Evolutionary conservation across 2,329 filamentous ascomycete genomes (phyloP).

Genomic region (Colletotrichum paranaense): DNA sequence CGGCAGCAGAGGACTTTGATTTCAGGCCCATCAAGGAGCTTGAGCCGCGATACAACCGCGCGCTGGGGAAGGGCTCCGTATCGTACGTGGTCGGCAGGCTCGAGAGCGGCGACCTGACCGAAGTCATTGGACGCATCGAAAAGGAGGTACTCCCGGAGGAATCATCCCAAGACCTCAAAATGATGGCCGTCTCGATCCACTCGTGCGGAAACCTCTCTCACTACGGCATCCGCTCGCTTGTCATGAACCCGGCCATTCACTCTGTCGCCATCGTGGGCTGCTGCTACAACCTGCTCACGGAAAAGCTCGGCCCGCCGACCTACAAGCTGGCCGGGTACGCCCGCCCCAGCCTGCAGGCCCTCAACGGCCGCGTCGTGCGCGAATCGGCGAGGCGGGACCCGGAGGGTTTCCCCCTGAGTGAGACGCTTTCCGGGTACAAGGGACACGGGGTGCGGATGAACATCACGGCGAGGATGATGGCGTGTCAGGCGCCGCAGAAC

Average conservation of each 20-base stretch:
- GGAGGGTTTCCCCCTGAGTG: slow-evolving; percentile 94
- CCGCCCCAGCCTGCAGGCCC: slow-evolving; percentile 73
- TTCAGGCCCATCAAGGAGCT: slow-evolving; percentile 63
- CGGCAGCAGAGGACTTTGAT: slow-evolving; percentile 43
- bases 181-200: slow-evolving; percentile 95
- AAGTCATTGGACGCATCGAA: slow-evolving; percentile 73
- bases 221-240: slow-evolving; percentile 87
- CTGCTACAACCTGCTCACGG: slow-evolving; percentile 97
- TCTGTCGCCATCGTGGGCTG: slow-evolving; percentile 97
- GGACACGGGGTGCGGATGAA: slow-evolving; percentile 82
- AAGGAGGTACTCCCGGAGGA: slow-evolving; percentile 48
- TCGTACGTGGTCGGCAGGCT: slow-evolving; percentile 83
- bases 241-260: slow-evolving; percentile 84
- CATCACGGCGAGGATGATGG: slow-evolving; percentile 98
- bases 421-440: slow-evolving; percentile 70
- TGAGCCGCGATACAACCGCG: slow-evolving; percentile 63
- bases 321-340: slow-evolving; percentile 81
- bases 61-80: slow-evolving; percentile 75
- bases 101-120: slow-evolving; percentile 76
- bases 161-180: slow-evolving; percentile 52
- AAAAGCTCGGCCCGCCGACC: slow-evolving; percentile 86
- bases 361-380: slow-evolving; percentile 75
- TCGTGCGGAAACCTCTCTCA: slow-evolving; percentile 98
- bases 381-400: slow-evolving; percentile 83
- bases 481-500: slow-evolving; percentile 93